Evolutionary conservation across 179 eudicot genomes (phyloP).

Genomic region (Carnegiea gigantea): DNA sequence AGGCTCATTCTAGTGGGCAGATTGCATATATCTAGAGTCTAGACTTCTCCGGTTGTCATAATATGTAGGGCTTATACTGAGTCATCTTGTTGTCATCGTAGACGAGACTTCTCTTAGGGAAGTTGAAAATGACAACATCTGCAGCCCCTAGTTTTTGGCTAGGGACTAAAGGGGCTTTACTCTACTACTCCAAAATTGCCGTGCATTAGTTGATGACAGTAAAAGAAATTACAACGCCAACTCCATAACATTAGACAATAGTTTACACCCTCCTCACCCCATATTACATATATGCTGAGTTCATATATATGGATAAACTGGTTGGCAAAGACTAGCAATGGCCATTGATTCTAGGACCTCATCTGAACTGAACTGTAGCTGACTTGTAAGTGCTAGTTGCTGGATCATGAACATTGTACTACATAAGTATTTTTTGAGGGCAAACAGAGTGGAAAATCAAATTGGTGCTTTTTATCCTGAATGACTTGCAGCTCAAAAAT

Average conservation of each 20-base stretch:
- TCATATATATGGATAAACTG: neutral
- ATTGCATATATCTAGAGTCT: neutral
- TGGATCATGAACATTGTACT: neutral
- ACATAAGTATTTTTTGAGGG: neutral
- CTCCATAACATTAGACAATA: neutral
- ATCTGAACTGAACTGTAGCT: neutral
- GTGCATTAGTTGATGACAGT: neutral
- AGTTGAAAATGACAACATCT: neutral
- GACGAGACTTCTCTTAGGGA: neutral
- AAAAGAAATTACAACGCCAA: neutral
- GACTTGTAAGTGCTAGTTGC: no score
- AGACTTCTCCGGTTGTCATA: neutral
- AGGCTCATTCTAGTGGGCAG: neutral
- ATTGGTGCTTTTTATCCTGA: neutral
- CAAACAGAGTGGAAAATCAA: neutral
- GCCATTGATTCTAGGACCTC: neutral
- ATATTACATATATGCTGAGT: neutral
- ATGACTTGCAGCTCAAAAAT: neutral
- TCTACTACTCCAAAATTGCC: neutral
- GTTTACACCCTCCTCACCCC: neutral
- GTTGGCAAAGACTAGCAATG: neutral
- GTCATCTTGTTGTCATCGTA: neutral
- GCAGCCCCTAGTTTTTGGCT: neutral
- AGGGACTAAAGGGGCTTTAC: neutral
- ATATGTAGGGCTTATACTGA: neutral